Conservation (phyloP, 257 asterid genomes). For the Solanum neorickii region DNA sequence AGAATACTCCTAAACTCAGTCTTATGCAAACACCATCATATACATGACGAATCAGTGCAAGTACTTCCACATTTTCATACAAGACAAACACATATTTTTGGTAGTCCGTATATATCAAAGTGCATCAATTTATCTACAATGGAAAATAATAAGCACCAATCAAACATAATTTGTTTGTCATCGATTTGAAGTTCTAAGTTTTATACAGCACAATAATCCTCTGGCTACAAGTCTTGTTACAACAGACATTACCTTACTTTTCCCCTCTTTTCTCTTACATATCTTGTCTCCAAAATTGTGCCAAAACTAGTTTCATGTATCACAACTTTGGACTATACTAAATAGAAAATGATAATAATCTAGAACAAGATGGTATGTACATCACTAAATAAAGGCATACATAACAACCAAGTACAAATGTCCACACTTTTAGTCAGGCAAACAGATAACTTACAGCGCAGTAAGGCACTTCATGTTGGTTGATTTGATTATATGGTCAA, state of each 20-base stretch:
- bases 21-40: neutral
- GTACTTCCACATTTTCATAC: neutral
- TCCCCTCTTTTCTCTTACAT: neutral
- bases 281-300: neutral
- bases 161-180: neutral
- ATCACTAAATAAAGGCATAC: neutral
- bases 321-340: neutral
- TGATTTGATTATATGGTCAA: conserved; percentile 85
- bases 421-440: neutral
- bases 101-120: neutral
- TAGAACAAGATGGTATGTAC: neutral
- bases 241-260: neutral
- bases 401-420: neutral
- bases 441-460: conserved; percentile 46
- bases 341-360: neutral
- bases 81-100: neutral
- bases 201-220: neutral
- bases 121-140: neutral
- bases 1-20: neutral
- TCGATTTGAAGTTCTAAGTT: neutral
- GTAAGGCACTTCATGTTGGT: conserved; percentile 98
- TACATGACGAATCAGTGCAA: neutral
- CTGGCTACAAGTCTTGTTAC: neutral
- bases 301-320: neutral
- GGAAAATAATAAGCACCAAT: neutral